These are phyloP conservation scores for Sedum album DNA, from an alignment of 164 flowering plant species.

Conservation along the genomic window DNA sequence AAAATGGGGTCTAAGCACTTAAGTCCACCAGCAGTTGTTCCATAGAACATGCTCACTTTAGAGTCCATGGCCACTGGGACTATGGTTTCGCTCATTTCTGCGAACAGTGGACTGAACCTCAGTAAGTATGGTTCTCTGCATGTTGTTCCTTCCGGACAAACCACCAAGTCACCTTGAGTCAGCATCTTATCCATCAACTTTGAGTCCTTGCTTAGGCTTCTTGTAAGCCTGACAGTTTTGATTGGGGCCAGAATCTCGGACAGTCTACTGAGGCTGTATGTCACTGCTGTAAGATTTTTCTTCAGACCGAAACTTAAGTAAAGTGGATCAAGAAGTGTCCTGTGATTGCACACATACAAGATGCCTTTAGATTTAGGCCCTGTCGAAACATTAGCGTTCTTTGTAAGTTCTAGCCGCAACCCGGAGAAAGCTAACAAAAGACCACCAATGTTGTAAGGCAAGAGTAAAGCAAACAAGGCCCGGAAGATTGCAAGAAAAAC, in stretches of 20 bases:
- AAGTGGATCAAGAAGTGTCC: constrained; percentile 5
- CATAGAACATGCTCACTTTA: constrained; percentile 24
- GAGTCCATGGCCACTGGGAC: constrained; percentile 27
- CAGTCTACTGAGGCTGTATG: constrained; percentile 8
- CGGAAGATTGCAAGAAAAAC: constrained; percentile 43
- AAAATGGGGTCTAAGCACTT: constrained; percentile 32
- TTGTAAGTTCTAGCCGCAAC: neutral
- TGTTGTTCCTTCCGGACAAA: constrained; percentile 42
- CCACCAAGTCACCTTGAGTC: constrained; percentile 25
- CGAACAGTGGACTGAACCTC: constrained; percentile 36
- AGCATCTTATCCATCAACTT: constrained; percentile 20
- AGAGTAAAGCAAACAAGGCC: constrained; percentile 33
- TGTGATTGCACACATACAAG: neutral
- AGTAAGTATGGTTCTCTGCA: constrained; percentile 36
- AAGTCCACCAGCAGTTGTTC: constrained; percentile 31
- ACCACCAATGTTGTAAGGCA: constrained; percentile 39
- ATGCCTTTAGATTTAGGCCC: neutral
- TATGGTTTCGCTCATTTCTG: constrained; percentile 25
- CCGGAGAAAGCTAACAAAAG: neutral
- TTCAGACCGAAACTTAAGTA: neutral
- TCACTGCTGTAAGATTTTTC: constrained; percentile 1
- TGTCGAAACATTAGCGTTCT: neutral
- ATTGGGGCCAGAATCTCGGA: constrained; percentile 22
- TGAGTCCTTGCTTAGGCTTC: constrained; percentile 24
- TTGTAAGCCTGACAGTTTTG: constrained; percentile 22